Base-by-base conservation (phyloP, 2,329 filamentous ascomycete species). In the Clarireedia monteithiana region DNA sequence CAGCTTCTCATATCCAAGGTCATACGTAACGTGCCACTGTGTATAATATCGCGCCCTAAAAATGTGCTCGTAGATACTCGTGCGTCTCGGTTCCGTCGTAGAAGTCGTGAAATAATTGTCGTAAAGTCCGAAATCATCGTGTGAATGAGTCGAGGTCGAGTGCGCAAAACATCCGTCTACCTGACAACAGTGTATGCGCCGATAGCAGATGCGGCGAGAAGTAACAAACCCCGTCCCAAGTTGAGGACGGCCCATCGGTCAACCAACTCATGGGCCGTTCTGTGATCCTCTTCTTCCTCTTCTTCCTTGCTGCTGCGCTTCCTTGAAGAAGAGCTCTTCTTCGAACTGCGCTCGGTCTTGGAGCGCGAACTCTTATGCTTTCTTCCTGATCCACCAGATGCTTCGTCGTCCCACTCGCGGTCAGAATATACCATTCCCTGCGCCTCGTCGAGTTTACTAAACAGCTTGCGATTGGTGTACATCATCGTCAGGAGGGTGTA, bases 241-340 rank as follows among this genome's bases (percentile, higher is more conserved):
- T 82, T 82, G 62, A 82, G 64, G 50, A 73, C 69, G 3, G 72
- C 79, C 81, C 81, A 84, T 57, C 69, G 71, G 62, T 83, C 79
- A 39, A 84, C 72, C 61, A 83, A 66, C 57, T 69, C 72, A 67
- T 80, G 78, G 6, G 72, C 71, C 0, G 71, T 76, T 68, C 77
- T 75, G 67, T 77, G 73, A 53, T 72, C 67, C 55, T 77, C 75
- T 1, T 65, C 67, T 17, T 72, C 67, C 54, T 62, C 63, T 54
- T 74, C 73, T 26, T 67, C 68, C 46, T 73, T 61, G 34, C 45
- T 54, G 44, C 45, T 54, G 34, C 52, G n/a, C 17, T 45, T 45
- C 14, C 42, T 26, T 45, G 42, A 45, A 45, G 52, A 54, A 6
- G 52, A 54, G 39, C 45, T 54, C 45, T 54, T 54, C 45, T 54